Evolutionary conservation across 2,329 filamentous ascomycete species (phyloP), one percentile per base, ranked within the genome.

Genomic region (Colletotrichum gloeosporioides): DNA sequence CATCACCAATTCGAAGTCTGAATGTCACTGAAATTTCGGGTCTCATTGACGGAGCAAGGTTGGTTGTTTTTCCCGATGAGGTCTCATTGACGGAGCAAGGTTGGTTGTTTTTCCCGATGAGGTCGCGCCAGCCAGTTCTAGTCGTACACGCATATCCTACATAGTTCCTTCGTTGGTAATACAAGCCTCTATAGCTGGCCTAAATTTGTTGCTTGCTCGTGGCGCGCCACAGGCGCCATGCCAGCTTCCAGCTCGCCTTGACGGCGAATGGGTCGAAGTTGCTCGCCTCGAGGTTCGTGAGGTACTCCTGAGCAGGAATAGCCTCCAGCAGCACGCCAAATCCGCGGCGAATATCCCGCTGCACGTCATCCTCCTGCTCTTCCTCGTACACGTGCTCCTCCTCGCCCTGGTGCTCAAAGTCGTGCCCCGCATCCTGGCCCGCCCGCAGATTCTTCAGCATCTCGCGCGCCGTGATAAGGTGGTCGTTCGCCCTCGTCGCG

Each of bases 401-500:
- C 82, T 98, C 95, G 34, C 92, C 91, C 77, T 94, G 90, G 82
- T 98, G 95, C 85, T 99, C 96, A 83, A 96, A 98, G 7, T 95
- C 95, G 83, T 98, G 96, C 0, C 94, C 95, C 0, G 95, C 91
- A 65, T 92, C 93, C 79, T 94, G 86, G 3, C 96, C 95, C 6
- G 92, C 92, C 70, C 92, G 92, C 25, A 98, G 86, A 80, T 95
- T 95, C 81, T 92, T 93, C 76, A 99, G 85, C 96, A 99, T 98
- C 83, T 98, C 95, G 75, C 96, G 90, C 3, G 95, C 96, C 0
- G 96, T 99, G 79, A 98, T 98, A 39, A 99, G 88, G 85, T 99
- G 97, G 83, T 99, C 97, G 82, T 98, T 98, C 8, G 97, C 97
- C 49, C 96, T 92, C 0, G 97, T 99, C 1, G 97, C 97, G 16